These are phyloP conservation scores for Thraustochytrium sp. DNA, from an alignment of 352 stramenopile genomes.

Conservation along the genomic window DNA sequence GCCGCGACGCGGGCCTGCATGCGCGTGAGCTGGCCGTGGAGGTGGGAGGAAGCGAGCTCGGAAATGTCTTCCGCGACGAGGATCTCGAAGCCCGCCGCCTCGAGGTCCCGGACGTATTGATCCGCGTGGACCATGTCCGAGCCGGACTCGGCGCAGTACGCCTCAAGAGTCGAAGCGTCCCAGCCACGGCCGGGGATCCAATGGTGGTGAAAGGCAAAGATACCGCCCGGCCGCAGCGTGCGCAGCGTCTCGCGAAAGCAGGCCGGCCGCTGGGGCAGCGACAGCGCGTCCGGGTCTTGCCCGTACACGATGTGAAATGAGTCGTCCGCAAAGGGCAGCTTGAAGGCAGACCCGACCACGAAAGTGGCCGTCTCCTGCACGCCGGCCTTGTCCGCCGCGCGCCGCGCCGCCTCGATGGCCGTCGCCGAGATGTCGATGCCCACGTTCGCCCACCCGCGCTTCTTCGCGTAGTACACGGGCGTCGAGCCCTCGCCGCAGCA, in stretches of 20 bases:
- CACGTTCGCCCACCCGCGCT: not conserved
- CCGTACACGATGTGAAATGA: slow-evolving; percentile 1
- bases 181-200: slow-evolving; percentile 27
- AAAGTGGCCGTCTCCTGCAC: not conserved
- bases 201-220: slow-evolving; percentile 30
- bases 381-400: not conserved
- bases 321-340: not conserved
- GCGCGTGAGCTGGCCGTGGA: not conserved
- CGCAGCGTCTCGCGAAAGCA: not conserved
- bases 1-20: slow-evolving; percentile 1
- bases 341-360: slow-evolving; percentile 12
- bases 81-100: slow-evolving; percentile 10
- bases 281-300: slow-evolving; percentile 33
- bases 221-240: not conserved
- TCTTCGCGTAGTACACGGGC: not conserved
- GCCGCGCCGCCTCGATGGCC: not conserved
- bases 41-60: not conserved
- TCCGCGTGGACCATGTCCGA: slow-evolving; percentile 5
- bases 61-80: not conserved
- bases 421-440: slow-evolving; percentile 35
- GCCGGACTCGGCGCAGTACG: slow-evolving; percentile 4
- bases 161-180: not conserved
- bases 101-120: not conserved
- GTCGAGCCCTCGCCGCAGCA: slow-evolving; percentile 39
- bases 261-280: not conserved